A percentile compares a stretch with the other conserved stretches of the same genome.
phyloP scores from a whole-genome alignment of 129 eudicot genomes.

The Erigeron canadensis region DNA sequence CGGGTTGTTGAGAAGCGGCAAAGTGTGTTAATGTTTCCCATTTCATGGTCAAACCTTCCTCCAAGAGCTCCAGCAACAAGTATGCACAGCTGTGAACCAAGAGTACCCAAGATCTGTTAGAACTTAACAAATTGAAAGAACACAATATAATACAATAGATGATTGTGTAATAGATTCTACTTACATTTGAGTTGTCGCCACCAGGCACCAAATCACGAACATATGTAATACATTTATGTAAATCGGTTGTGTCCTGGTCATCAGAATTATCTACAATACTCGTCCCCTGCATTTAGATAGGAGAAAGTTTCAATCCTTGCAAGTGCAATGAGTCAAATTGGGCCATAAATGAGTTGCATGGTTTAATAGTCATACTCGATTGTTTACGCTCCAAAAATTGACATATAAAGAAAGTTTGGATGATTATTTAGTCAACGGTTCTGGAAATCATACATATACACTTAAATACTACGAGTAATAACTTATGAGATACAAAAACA shows the following conservation, averaged over 20 bases:
- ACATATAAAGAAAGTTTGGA: not conserved
- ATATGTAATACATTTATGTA: constrained; percentile 77
- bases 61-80: constrained; percentile 98
- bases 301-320: too few relatives aligned
- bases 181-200: constrained; percentile 53
- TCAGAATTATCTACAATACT: constrained; percentile 65
- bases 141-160: constrained; percentile 7
- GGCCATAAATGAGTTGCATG: not conserved
- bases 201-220: constrained; percentile 44
- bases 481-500: not conserved
- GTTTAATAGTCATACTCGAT: not conserved
- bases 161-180: constrained; percentile 21
- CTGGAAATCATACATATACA: too few relatives aligned
- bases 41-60: constrained; percentile 95
- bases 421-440: not conserved
- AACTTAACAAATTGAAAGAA: not conserved
- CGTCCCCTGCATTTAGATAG: constrained; percentile 61
- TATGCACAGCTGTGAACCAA: constrained; percentile 57
- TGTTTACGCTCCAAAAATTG: not conserved
- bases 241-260: constrained; percentile 94
- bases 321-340: not conserved
- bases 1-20: constrained; percentile 56
- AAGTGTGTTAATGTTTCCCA: constrained; percentile 80
- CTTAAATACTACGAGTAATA: too few relatives aligned
- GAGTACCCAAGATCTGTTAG: not conserved